Evolutionary conservation across 208 protist genomes (phyloP), one percentile per base, ranked within the genome.

Genomic region (Leishmania aethiopica): DNA sequence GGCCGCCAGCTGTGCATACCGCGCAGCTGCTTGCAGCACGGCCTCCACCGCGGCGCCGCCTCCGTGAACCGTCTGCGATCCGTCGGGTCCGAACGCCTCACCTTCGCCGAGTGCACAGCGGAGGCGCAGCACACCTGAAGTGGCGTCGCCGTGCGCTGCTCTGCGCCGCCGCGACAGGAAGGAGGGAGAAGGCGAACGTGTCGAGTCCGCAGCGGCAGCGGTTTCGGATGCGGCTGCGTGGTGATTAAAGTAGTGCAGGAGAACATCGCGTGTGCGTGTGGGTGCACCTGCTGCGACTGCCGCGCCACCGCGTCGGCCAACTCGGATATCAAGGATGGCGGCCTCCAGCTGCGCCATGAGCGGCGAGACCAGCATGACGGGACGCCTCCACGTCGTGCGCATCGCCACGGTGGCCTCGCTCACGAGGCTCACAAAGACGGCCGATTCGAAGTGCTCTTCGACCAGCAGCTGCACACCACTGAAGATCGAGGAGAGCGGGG

Each of bases 401-500:
- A 83, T 80, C 32, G 78, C 51, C 19, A 71, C 67, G 13, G 59
- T 83, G 59, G 87, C 75, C 32, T 69, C 55, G 15, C 66, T 67
- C 60, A 87, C 59, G n/a, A 82, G 62, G 17, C 15, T 51, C 47
- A 77, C 19, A 62, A 92, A 86, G n/a, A 42, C 77, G 25, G 80
- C 74, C 7, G 79, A 75, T 53, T 87, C 87, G 45, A 94, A 72
- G 51, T 81, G 85, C 3, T 70, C 78, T 4, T 75, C 77, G 57
- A 93, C 80, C 22, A 96, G 80, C 37, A 84, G 53, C 69, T 88
- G 88, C 69, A 94, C 75, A 72, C 91, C 89, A 74, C 78, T 79
- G 64, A 89, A 71, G 47, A 96, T 90, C 32, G 82, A 72, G 6
- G 84, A 73, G 59, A 96, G 86, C n/a, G 92, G 84, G 22, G 90